A percentile compares a stretch with the other conserved stretches of the same genome.
These are phyloP conservation scores for Peronospora farinosa DNA, from an alignment of 352 stramenopile genomes.

Conservation along the genomic window DNA sequence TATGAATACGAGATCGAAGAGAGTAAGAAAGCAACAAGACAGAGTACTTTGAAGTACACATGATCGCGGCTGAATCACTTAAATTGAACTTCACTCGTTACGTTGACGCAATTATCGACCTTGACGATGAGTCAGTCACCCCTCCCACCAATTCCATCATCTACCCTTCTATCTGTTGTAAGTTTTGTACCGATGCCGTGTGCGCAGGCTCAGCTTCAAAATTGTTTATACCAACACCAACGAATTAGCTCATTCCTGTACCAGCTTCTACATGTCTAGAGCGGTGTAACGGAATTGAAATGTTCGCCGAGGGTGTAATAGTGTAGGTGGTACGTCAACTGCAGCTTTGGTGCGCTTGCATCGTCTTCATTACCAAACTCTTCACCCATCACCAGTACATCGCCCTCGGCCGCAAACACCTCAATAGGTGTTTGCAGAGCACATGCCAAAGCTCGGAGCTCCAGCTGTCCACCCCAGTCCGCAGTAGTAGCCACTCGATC, in stretches of 20 bases:
- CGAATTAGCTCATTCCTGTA: neutral
- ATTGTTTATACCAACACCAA: neutral
- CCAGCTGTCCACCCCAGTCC: conserved; percentile 96
- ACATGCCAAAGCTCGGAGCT: conserved; percentile 90
- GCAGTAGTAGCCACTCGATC: conserved; percentile 84
- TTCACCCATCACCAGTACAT: conserved; percentile 86
- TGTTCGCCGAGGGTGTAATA: conserved; percentile 99
- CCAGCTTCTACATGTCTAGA: neutral
- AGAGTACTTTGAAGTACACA: no score
- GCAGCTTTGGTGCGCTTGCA: conserved; percentile 53
- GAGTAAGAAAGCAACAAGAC: no score
- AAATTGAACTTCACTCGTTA: no score
- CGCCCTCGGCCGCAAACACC: conserved; percentile 87
- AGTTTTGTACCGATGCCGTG: neutral
- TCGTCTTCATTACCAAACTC: conserved; percentile 49
- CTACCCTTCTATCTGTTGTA: neutral
- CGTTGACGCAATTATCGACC: no score
- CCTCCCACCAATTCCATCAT: neutral
- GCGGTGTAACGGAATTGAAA: conserved; percentile 93
- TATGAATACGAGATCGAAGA: no score
- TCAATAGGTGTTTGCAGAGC: conserved; percentile 85
- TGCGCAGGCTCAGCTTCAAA: neutral
- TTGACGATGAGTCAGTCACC: no score
- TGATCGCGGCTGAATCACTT: no score
- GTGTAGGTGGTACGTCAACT: conserved; percentile 93